phyloP scores from a whole-genome alignment of 2,329 filamentous ascomycete genomes.

The Diplocarpon mali region DNA sequence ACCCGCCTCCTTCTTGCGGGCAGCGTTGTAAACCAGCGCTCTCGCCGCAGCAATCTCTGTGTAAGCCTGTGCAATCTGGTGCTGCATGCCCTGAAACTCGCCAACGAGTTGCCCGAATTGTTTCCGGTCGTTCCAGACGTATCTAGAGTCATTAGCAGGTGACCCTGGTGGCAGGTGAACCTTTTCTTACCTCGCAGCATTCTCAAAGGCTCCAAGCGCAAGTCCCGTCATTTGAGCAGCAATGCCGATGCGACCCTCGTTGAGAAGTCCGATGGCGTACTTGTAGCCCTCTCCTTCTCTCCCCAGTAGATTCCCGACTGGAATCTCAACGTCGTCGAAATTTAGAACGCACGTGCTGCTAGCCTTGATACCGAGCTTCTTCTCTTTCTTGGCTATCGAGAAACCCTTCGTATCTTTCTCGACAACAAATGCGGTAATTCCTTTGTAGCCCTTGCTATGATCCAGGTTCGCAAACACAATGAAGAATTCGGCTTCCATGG shows the following conservation, averaged over 20 bases:
- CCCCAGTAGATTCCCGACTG: conserved; percentile 78
- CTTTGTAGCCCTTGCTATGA: conserved; percentile 86
- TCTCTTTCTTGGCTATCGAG: conserved; percentile 97
- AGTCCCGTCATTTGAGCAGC: conserved; percentile 98
- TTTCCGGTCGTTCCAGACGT: conserved; percentile 96
- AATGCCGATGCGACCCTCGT: conserved; percentile 96
- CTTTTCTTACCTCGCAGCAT: conserved; percentile 59
- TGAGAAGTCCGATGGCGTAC: conserved; percentile 87
- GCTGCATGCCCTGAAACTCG: conserved; percentile 98
- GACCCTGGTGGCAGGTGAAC: not conserved
- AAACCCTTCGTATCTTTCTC: conserved; percentile 86
- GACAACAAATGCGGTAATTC: conserved; percentile 90
- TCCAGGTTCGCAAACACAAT: conserved; percentile 97
- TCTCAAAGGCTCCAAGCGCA: conserved; percentile 88
- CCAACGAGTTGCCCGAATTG: conserved; percentile 92
- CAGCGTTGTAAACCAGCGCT: conserved; percentile 88
- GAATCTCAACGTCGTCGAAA: conserved; percentile 91
- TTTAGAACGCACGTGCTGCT: conserved; percentile 95
- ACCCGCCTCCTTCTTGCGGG: conserved; percentile 95
- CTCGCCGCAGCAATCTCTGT: conserved; percentile 87
- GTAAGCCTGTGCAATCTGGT: conserved; percentile 94
- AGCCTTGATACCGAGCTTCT: conserved; percentile 95
- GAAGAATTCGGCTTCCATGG: conserved; percentile 86
- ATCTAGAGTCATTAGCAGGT: conserved; percentile 35
- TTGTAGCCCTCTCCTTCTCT: conserved; percentile 91